phyloP scores from a whole-genome alignment of 1,139 yeast genomes.

The Saccharomycopsis hybrid region DNA sequence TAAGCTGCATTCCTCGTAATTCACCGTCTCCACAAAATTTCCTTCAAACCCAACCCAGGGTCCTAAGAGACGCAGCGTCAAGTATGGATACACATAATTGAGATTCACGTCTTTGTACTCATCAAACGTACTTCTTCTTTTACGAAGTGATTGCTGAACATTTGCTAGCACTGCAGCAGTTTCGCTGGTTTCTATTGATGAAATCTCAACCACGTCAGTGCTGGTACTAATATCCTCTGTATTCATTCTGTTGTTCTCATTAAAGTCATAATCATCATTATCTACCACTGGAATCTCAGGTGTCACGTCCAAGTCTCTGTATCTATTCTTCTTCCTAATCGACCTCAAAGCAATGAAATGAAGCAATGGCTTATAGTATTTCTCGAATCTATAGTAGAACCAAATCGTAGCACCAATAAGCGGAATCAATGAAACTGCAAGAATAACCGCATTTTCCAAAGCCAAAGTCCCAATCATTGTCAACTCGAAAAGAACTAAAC shows the following conservation, averaged over 20 bases:
- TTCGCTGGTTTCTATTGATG: conserved; percentile 10
- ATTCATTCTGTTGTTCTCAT: background rate
- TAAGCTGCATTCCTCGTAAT: conserved; percentile 33
- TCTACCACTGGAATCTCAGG: background rate
- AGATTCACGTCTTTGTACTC: conserved; percentile 62
- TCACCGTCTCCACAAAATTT: conserved; percentile 52
- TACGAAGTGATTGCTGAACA: conserved; percentile 10
- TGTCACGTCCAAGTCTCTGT: background rate
- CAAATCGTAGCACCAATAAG: conserved; percentile 62
- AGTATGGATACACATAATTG: conserved; percentile 69
- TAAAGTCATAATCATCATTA: conserved; percentile 1
- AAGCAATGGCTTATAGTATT: conserved; percentile 72
- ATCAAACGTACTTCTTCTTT: conserved; percentile 44
- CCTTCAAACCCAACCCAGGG: conserved; percentile 73
- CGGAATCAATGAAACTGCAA: conserved; percentile 69
- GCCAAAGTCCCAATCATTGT: conserved; percentile 88
- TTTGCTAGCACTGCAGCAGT: conserved; percentile 6
- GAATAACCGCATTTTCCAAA: conserved; percentile 65
- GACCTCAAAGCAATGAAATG: conserved; percentile 81
- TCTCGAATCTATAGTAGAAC: conserved; percentile 75
- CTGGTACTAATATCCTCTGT: conserved; percentile 10
- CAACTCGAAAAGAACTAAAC: conserved; percentile 69
- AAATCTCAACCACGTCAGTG: conserved; percentile 1
- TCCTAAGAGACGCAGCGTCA: conserved; percentile 65
- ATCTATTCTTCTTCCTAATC: conserved; percentile 27